These are phyloP conservation scores for Macrolepiota fuliginosa DNA, from an alignment of 768 basidiomycete species.

Conservation along the genomic window DNA sequence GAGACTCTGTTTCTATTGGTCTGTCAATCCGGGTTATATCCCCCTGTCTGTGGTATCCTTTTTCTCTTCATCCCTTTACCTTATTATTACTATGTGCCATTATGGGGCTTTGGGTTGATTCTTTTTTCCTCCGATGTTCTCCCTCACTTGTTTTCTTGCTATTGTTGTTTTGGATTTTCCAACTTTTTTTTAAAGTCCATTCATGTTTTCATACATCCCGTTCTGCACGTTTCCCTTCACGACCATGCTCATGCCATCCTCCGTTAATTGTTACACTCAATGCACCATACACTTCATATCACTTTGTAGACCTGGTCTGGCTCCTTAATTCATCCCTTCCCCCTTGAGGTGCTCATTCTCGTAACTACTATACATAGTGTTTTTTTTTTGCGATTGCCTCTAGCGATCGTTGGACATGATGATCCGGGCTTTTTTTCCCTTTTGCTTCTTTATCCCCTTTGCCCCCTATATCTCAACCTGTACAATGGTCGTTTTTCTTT, in stretches of 20 bases:
- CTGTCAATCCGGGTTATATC: not conserved
- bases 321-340: not conserved
- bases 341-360: not conserved
- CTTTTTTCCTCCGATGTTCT: not conserved
- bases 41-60: not conserved
- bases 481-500: not conserved
- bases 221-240: slow-evolving; percentile 1
- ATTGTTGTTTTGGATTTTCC: not conserved
- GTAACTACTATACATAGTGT: not conserved
- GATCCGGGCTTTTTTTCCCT: not conserved
- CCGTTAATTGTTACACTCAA: not conserved
- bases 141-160: not conserved
- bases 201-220: not conserved
- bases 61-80: slow-evolving; percentile 6
- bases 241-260: not conserved
- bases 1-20: not conserved
- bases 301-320: not conserved
- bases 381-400: not conserved
- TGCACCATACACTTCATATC: not conserved
- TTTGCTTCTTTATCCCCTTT: not conserved
- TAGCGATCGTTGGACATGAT: not conserved
- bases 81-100: slow-evolving; percentile 13
- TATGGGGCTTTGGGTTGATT: slow-evolving; percentile 11
- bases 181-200: not conserved
- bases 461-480: not conserved